Percentiles rank a stretch among this genome's conserved stretches.
Evolutionary conservation across 192 early-diverging fungal species (phyloP).

Genomic region (Pilaira anomala): DNA sequence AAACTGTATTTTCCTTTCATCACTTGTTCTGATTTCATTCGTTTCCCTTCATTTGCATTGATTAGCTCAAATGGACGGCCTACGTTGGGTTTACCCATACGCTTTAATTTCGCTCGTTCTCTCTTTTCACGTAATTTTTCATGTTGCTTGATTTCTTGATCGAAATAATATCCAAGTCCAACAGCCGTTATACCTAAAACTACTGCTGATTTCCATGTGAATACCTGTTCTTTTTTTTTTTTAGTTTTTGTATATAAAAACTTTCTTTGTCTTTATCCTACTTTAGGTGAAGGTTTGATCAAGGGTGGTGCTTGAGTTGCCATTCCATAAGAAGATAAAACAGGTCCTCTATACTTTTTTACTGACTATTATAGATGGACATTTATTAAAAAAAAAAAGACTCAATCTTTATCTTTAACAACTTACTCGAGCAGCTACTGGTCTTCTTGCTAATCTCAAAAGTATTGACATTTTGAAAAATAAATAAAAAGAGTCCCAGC

Average conservation of each 20-base stretch:
- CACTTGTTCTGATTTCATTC: conserved; percentile 63
- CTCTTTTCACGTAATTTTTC: conserved; percentile 41
- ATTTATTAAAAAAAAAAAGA: too few species aligned
- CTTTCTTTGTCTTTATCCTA: background rate
- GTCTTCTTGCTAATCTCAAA: too few species aligned
- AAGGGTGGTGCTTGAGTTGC: background rate
- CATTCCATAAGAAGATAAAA: too few species aligned
- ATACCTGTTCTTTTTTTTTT: conserved; percentile 15
- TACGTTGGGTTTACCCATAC: conserved; percentile 79
- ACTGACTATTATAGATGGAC: too few species aligned
- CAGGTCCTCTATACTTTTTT: too few species aligned
- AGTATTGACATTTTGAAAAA: too few species aligned
- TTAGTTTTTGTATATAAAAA: background rate
- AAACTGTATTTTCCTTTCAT: conserved; percentile 84
- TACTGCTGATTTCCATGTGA: conserved; percentile 49
- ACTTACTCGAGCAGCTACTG: too few species aligned
- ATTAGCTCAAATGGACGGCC: conserved; percentile 88
- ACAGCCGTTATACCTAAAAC: conserved; percentile 57
- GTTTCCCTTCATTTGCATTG: conserved; percentile 68
- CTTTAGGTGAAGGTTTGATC: background rate
- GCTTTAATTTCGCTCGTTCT: conserved; percentile 38
- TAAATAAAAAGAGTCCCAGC: too few species aligned
- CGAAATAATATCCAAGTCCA: conserved; percentile 64
- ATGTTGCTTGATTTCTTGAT: conserved; percentile 57
- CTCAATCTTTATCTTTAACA: too few species aligned